Evolutionary conservation across 2,329 filamentous ascomycete species (phyloP).

Genomic region (Paracamarosporium sp.): DNA sequence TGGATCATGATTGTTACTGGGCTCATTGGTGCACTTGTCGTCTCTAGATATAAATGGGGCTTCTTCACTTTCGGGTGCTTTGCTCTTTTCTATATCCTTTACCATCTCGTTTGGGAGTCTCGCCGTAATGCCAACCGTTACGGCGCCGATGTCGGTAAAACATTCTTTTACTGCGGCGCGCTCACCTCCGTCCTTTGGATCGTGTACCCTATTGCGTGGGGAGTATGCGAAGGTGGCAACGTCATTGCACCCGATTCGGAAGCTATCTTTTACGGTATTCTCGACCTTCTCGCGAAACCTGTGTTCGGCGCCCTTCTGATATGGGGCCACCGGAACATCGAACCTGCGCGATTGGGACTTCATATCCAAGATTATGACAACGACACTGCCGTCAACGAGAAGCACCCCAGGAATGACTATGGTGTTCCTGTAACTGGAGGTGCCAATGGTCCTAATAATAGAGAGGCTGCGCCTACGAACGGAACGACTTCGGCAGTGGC

Average conservation of each 20-base stretch:
- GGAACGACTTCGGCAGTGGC: neutral
- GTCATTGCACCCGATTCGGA: conserved; percentile 71
- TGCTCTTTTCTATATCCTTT: conserved; percentile 66
- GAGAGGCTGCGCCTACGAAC: neutral
- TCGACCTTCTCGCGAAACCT: conserved; percentile 71
- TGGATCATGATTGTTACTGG: conserved; percentile 72
- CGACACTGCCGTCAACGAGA: conserved; percentile 33
- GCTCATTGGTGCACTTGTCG: conserved; percentile 69
- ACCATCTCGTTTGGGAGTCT: conserved; percentile 63
- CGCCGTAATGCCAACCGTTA: conserved; percentile 63
- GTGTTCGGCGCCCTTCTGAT: conserved; percentile 68
- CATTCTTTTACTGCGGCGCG: conserved; percentile 63
- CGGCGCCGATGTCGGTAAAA: conserved; percentile 60
- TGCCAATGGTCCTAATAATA: neutral
- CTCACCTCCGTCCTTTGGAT: conserved; percentile 69
- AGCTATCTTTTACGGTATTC: conserved; percentile 71
- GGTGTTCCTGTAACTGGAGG: neutral
- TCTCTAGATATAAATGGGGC: conserved; percentile 71
- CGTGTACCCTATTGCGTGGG: conserved; percentile 68
- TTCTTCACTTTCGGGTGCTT: conserved; percentile 64
- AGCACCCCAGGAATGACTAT: conserved; percentile 15
- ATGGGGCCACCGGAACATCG: conserved; percentile 68
- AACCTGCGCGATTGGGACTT: conserved; percentile 63
- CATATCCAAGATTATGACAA: conserved; percentile 56
- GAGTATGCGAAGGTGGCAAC: conserved; percentile 69